A percentile compares a stretch with the other conserved stretches of the same genome.
Evolutionary conservation across 768 basidiomycete genomes (phyloP).

Genomic region (Kwoniella botswanensis): DNA sequence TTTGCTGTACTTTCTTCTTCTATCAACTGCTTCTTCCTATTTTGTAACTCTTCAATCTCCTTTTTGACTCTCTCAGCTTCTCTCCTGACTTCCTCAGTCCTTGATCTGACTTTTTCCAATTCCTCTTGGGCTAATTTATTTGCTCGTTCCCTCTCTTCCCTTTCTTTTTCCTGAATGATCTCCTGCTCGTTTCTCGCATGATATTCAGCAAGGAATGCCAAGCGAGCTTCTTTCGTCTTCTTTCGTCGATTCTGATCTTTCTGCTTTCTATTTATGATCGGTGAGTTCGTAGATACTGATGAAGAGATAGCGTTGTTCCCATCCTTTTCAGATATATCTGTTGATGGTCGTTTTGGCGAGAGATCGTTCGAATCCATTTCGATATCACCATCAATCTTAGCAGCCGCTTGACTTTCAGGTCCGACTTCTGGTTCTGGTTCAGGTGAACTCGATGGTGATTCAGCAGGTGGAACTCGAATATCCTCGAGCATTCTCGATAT

Average conservation of each 20-base stretch:
- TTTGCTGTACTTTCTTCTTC: conserved; percentile 5
- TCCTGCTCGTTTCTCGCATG: not conserved
- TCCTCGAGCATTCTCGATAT: not conserved
- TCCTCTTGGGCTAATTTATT: not conserved
- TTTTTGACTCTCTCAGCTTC: not conserved
- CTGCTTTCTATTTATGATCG: conserved; percentile 1
- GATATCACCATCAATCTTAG: not conserved
- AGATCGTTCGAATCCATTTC: not conserved
- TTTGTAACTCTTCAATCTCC: conserved; percentile 6
- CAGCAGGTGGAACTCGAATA: not conserved
- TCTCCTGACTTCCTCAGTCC: not conserved
- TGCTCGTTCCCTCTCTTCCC: not conserved
- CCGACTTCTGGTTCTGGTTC: not conserved
- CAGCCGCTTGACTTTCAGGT: not conserved
- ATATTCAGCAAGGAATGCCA: not conserved
- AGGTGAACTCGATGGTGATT: not conserved
- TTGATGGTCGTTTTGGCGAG: not conserved
- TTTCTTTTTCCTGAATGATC: not conserved
- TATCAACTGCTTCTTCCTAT: not conserved
- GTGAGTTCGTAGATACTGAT: not conserved
- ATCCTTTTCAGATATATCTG: not conserved
- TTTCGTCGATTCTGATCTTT: not conserved
- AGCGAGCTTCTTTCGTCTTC: not conserved
- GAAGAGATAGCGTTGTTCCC: not conserved
- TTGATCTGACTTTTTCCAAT: conserved; percentile 1